phyloP scores from a whole-genome alignment of 225 moss, liverwort and hornwort species.

The Bryoerythrophyllum caledonicum region DNA sequence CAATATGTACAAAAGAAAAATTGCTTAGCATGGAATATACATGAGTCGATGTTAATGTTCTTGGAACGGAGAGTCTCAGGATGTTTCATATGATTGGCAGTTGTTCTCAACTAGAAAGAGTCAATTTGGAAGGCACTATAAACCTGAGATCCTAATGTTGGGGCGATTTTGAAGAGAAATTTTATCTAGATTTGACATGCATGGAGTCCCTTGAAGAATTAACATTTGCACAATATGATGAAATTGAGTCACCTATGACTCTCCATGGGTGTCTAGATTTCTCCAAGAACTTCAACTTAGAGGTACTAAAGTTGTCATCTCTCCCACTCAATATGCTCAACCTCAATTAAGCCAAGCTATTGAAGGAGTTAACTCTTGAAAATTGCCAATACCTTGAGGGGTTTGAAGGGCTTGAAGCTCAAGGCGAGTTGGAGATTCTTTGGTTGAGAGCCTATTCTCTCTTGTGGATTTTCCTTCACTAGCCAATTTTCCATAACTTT shows the following conservation, averaged over 20 bases:
- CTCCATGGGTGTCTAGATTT: too few species aligned
- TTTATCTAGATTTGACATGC: not conserved
- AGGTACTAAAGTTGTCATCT: not conserved
- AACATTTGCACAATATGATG: not conserved
- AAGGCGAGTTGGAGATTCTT: not conserved
- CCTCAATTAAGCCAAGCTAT: not conserved
- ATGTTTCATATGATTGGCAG: too few species aligned
- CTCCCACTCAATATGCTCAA: not conserved
- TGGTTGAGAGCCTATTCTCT: not conserved
- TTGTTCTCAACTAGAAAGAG: too few species aligned
- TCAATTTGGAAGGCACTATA: too few species aligned
- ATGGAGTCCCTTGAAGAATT: not conserved
- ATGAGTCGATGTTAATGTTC: not conserved
- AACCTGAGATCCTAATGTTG: too few species aligned
- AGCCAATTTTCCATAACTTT: not conserved
- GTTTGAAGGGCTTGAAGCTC: not conserved
- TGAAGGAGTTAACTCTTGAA: fast-evolving
- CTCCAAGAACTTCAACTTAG: too few species aligned
- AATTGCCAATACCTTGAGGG: not conserved
- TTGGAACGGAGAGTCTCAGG: too few species aligned
- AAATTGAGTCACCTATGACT: too few species aligned
- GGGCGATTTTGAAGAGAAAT: too few species aligned
- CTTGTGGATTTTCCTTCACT: not conserved
- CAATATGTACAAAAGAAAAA: not conserved
- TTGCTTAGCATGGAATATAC: not conserved